Percentiles rank a stretch among this genome's conserved stretches.
These are phyloP conservation scores for Epichloe bromicola DNA, from an alignment of 2,329 filamentous ascomycete genomes.

Conservation along the genomic window DNA sequence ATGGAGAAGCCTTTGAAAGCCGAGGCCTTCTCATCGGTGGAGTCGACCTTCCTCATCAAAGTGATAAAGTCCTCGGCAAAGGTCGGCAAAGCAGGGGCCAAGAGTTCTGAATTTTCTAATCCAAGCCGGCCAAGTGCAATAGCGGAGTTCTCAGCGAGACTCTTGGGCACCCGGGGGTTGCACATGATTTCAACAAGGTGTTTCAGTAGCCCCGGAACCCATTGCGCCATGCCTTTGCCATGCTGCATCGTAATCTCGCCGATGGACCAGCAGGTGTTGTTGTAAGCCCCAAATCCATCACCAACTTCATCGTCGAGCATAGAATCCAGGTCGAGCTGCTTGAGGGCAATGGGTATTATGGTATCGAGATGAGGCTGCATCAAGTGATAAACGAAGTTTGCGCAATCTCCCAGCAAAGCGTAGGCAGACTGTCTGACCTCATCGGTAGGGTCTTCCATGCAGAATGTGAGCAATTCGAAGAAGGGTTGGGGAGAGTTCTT, in stretches of 20 bases:
- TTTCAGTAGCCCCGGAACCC: conserved; percentile 62
- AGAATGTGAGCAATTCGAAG: conserved; percentile 82
- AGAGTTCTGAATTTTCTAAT: conserved; percentile 58
- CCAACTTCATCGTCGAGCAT: conserved; percentile 71
- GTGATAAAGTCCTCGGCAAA: conserved; percentile 75
- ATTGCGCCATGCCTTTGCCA: conserved; percentile 62
- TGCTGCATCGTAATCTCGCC: conserved; percentile 83
- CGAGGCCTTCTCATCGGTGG: conserved; percentile 87
- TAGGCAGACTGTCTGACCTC: conserved; percentile 95
- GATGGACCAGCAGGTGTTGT: conserved; percentile 95
- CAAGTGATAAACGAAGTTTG: conserved; percentile 79
- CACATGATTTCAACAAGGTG: conserved; percentile 71
- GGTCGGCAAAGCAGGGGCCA: conserved; percentile 66
- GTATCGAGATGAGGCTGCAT: conserved; percentile 60
- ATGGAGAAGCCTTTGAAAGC: conserved; percentile 84
- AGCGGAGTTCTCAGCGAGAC: conserved; percentile 84
- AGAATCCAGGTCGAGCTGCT: conserved; percentile 72
- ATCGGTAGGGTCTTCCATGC: conserved; percentile 81
- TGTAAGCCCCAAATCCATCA: conserved; percentile 79
- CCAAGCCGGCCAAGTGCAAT: conserved; percentile 85
- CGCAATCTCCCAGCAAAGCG: conserved; percentile 84
- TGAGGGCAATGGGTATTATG: conserved; percentile 70
- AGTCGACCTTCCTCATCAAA: conserved; percentile 71
- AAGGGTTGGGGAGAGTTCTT: conserved; percentile 65
- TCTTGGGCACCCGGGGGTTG: conserved; percentile 73